Evolutionary conservation across 805 yeast species (phyloP).

Genomic region (Schizosaccharomyces octosporus): DNA sequence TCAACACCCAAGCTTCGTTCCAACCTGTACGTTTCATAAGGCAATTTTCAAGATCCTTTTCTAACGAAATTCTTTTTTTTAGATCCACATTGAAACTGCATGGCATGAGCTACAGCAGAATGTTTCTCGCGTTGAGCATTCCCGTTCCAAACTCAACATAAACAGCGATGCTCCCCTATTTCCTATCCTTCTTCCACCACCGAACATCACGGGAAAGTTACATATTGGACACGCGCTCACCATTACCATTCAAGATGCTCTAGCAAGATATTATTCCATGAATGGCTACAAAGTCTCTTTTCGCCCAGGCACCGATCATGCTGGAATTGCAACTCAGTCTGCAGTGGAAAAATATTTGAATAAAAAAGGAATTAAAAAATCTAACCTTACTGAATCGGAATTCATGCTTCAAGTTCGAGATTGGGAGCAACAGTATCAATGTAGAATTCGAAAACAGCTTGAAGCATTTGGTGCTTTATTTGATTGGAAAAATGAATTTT

Average conservation of each 20-base stretch:
- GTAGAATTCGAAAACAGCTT: conserved; percentile 56
- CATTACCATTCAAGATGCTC: conserved; percentile 74
- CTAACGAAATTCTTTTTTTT: too few relatives aligned
- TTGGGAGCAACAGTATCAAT: neutral
- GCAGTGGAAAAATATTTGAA: conserved; percentile 89
- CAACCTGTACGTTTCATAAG: too few relatives aligned
- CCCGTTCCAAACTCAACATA: neutral
- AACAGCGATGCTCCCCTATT: neutral
- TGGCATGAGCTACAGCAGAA: too few relatives aligned
- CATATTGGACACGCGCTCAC: conserved; percentile 98
- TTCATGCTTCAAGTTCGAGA: neutral
- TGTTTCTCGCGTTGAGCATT: too few relatives aligned
- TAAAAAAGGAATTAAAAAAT: conserved; percentile 39
- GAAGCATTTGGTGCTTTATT: conserved; percentile 81
- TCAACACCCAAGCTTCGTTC: too few relatives aligned
- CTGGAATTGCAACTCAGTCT: conserved; percentile 95
- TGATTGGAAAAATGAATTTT: conserved; percentile 86
- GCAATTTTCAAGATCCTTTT: too few relatives aligned
- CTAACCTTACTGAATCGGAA: neutral
- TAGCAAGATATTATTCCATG: conserved; percentile 89
- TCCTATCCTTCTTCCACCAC: conserved; percentile 39
- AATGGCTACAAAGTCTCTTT: conserved; percentile 80
- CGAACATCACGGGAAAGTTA: conserved; percentile 93
- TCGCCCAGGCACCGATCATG: conserved; percentile 94
- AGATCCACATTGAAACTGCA: too few relatives aligned